phyloP scores from a whole-genome alignment of 768 basidiomycete species.

The Suillus clintonianus region DNA sequence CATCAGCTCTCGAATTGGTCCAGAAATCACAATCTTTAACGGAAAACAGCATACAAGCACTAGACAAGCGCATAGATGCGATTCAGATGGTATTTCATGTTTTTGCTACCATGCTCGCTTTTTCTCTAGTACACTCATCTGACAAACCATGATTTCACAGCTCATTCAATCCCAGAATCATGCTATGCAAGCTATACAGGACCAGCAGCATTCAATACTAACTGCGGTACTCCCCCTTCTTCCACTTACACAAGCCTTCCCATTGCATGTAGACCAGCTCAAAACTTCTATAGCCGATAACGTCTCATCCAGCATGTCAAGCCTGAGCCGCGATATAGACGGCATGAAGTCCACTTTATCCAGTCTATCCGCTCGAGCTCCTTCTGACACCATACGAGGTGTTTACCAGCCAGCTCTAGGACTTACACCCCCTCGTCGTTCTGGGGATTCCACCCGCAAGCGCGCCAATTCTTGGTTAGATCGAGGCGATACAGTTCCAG shows the following conservation, averaged over 20 bases:
- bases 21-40: slow-evolving; percentile 42
- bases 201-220: slow-evolving; percentile 60
- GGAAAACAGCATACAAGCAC: slow-evolving; percentile 40
- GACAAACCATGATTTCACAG: slow-evolving; percentile 21
- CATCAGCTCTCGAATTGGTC: slow-evolving; percentile 37
- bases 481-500: neutral
- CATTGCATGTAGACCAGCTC: slow-evolving; percentile 48
- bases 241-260: slow-evolving; percentile 60
- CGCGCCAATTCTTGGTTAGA: neutral
- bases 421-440: neutral
- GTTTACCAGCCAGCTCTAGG: neutral
- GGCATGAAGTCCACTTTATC: slow-evolving; percentile 10
- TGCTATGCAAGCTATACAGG: slow-evolving; percentile 45
- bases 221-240: slow-evolving; percentile 58
- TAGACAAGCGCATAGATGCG: slow-evolving; percentile 59
- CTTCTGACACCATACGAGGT: neutral
- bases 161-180: slow-evolving; percentile 55
- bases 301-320: slow-evolving; percentile 18
- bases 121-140: slow-evolving; percentile 21
- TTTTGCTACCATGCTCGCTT: slow-evolving; percentile 14
- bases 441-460: neutral
- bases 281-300: slow-evolving; percentile 18
- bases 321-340: slow-evolving; percentile 17
- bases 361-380: neutral
- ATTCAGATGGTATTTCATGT: slow-evolving; percentile 46